Percentiles rank a stretch among this genome's conserved stretches.
Evolutionary conservation across 257 asterid genomes (phyloP).

Genomic region (Plantago elongata): DNA sequence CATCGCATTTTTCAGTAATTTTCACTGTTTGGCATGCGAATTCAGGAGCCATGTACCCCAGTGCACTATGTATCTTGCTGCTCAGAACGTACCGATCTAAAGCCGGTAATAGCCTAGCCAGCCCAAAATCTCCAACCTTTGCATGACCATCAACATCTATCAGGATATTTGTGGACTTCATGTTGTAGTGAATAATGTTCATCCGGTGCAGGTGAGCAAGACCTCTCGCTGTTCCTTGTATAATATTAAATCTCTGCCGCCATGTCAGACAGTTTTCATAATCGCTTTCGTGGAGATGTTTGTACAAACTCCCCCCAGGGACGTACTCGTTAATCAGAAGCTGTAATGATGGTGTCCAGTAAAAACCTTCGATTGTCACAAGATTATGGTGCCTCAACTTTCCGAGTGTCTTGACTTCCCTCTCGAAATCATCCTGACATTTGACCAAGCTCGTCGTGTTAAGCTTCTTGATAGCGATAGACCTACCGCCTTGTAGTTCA

Average conservation of each 20-base stretch:
- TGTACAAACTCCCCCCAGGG: conserved; percentile 53
- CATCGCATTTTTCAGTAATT: conserved; percentile 82
- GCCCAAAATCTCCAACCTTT: conserved; percentile 70
- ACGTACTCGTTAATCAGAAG: conserved; percentile 59
- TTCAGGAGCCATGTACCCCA: conserved; percentile 89
- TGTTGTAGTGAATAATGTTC: conserved; percentile 64
- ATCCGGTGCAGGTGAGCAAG: conserved; percentile 57
- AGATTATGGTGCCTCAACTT: conserved; percentile 53
- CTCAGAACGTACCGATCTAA: conserved; percentile 66
- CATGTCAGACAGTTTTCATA: conserved; percentile 38
- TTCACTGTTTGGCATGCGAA: conserved; percentile 77
- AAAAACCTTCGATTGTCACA: conserved; percentile 66
- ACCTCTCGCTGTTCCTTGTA: conserved; percentile 66
- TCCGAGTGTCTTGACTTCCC: conserved; percentile 59
- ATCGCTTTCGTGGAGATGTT: conserved; percentile 52
- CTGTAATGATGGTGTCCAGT: conserved; percentile 82
- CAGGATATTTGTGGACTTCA: conserved; percentile 59
- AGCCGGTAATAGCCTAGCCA: conserved; percentile 57
- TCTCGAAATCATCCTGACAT: conserved; percentile 68
- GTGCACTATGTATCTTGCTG: conserved; percentile 84
- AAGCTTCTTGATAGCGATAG: conserved; percentile 80
- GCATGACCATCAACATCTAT: conserved; percentile 49
- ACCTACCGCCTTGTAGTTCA: conserved; percentile 50
- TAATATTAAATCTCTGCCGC: conserved; percentile 58
- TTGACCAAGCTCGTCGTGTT: conserved; percentile 66